Conservation (phyloP, 2,329 filamentous ascomycete genomes). For the Albophoma yamanashiensis region DNA sequence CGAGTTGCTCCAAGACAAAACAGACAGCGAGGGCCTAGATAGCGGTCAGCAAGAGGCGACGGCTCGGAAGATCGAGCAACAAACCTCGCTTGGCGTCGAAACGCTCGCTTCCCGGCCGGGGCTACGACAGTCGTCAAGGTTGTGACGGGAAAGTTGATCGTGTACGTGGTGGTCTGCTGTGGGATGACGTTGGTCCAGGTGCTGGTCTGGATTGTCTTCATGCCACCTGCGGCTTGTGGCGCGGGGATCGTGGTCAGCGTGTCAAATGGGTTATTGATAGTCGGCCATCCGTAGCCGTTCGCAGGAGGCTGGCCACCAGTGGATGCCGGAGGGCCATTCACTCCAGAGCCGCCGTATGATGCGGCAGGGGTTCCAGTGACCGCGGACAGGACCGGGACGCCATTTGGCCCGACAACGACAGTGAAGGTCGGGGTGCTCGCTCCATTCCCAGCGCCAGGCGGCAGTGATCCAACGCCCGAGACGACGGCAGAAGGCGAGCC, state of each 20-base stretch:
- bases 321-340: conserved; percentile 7
- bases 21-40: conserved; percentile 8
- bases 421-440: conserved; percentile 13
- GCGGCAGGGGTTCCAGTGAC: conserved; percentile 7
- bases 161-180: conserved; percentile 28
- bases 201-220: conserved; percentile 18
- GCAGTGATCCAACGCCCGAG: conserved; percentile 9
- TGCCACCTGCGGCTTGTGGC: conserved; percentile 3
- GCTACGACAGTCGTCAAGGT: conserved; percentile 23
- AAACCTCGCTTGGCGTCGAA: conserved; percentile 19
- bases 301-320: conserved; percentile 3
- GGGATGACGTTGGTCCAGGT: conserved; percentile 28
- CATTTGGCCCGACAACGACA: conserved; percentile 11
- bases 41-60: not conserved
- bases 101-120: conserved; percentile 12
- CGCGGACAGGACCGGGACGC: conserved; percentile 10
- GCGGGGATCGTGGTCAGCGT: conserved; percentile 13
- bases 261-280: conserved; percentile 2
- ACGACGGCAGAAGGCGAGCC: conserved; percentile 8
- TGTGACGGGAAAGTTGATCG: conserved; percentile 25
- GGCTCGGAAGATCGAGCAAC: not conserved
- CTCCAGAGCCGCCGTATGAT: conserved; percentile 7
- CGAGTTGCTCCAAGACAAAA: conserved; percentile 19
- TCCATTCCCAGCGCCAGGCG: conserved; percentile 12
- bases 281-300: conserved; percentile 13